phyloP scores from a whole-genome alignment of 805 yeast species.

The Babjeviella inositovora region DNA sequence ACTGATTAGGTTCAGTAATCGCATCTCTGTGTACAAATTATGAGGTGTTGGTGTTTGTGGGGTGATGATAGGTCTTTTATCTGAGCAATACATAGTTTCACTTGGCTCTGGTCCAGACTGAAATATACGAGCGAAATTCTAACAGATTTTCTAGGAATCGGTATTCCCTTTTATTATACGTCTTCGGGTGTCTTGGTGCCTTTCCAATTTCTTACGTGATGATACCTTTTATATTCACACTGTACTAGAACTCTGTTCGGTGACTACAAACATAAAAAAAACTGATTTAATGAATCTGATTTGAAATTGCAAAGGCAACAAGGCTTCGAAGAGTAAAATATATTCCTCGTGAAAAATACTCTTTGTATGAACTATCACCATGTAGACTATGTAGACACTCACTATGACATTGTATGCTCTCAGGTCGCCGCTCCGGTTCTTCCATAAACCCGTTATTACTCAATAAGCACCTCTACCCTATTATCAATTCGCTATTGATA shows the following conservation, averaged over 20 bases:
- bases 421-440: too few species aligned
- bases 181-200: slow-evolving; percentile 1
- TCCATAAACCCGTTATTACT: too few species aligned
- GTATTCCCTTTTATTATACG: neutral
- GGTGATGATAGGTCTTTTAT: slow-evolving; percentile 31
- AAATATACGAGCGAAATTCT: neutral
- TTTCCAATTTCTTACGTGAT: slow-evolving; percentile 3
- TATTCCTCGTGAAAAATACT: too few species aligned
- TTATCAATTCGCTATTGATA: too few species aligned
- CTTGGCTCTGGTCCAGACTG: neutral
- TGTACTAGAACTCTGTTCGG: slow-evolving; percentile 23
- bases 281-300: slow-evolving; percentile 44
- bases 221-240: slow-evolving; percentile 37
- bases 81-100: slow-evolving; percentile 6
- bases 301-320: too few species aligned
- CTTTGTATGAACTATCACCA: too few species aligned
- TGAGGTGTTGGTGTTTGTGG: slow-evolving; percentile 24
- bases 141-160: too few species aligned
- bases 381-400: too few species aligned
- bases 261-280: slow-evolving; percentile 19
- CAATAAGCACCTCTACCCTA: too few species aligned
- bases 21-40: slow-evolving; percentile 35
- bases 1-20: slow-evolving; percentile 21
- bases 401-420: too few species aligned
- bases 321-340: too few species aligned